These are phyloP conservation scores for Aureococcus anophagefferens DNA, from an alignment of 108 stramenopile species.

Conservation along the genomic window DNA sequence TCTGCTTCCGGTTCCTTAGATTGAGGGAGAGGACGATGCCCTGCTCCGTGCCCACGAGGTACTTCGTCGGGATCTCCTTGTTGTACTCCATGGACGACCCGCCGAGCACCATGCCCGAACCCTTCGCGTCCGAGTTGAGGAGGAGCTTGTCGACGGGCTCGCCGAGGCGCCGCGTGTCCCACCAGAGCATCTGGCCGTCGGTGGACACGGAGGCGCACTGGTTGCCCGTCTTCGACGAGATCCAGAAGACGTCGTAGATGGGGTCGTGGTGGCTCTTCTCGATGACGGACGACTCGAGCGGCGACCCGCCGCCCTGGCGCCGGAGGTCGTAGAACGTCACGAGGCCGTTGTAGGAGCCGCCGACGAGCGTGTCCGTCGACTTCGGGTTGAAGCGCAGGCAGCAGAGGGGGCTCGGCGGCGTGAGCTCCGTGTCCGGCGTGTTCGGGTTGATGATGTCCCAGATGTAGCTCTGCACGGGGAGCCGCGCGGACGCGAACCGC, in stretches of 20 bases:
- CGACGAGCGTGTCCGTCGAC: constrained; percentile 56
- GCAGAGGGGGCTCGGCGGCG: constrained; percentile 63
- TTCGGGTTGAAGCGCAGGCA: constrained; percentile 77
- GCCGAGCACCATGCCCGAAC: constrained; percentile 55
- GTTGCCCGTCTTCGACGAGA: constrained; percentile 73
- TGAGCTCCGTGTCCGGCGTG: constrained; percentile 62
- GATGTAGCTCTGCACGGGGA: constrained; percentile 56
- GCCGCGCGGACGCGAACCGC: constrained; percentile 26
- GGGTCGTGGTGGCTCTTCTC: constrained; percentile 81
- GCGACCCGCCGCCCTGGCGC: constrained; percentile 36
- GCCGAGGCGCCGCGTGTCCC: constrained; percentile 70
- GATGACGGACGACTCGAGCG: constrained; percentile 55
- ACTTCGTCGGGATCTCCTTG: constrained; percentile 73
- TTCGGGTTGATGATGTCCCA: constrained; percentile 82
- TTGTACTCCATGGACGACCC: constrained; percentile 73
- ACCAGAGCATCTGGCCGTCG: constrained; percentile 76
- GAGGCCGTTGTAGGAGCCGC: constrained; percentile 76
- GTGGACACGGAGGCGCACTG: constrained; percentile 69
- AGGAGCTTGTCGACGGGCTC: constrained; percentile 59
- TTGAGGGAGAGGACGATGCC: constrained; percentile 68
- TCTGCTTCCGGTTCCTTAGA: constrained; percentile 60
- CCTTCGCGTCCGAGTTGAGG: constrained; percentile 53
- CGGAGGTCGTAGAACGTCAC: constrained; percentile 70
- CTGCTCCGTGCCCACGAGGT: constrained; percentile 75
- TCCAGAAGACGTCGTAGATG: constrained; percentile 76